Conservation (phyloP, 1,139 yeast genomes). For the Protomyces inundatus region DNA sequence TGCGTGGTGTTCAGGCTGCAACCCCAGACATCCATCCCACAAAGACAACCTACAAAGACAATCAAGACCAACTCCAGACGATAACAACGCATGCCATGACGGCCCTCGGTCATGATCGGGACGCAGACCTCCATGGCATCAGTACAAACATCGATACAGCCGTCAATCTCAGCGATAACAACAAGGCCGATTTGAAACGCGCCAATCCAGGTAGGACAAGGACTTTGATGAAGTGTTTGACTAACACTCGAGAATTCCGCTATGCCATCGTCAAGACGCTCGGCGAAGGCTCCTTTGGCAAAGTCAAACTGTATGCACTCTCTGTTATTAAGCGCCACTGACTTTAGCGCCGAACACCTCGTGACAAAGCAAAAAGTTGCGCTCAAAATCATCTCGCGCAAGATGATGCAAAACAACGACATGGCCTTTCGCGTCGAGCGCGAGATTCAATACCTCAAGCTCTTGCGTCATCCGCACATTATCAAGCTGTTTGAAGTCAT, state of each 20-base stretch:
- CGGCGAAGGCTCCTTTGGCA: constrained; percentile 97
- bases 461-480: constrained; percentile 93
- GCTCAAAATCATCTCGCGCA: constrained; percentile 84
- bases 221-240: background rate
- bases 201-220: constrained; percentile 5
- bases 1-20: too few species aligned
- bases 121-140: constrained; percentile 13
- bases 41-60: too few species aligned
- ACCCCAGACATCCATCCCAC: too few species aligned
- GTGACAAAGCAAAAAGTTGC: constrained; percentile 94
- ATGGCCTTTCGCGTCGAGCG: constrained; percentile 97
- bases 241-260: constrained; percentile 44
- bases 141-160: constrained; percentile 22
- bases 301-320: constrained; percentile 57
- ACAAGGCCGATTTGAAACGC: background rate
- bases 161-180: constrained; percentile 21
- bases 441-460: constrained; percentile 82
- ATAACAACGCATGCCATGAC: background rate
- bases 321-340: background rate
- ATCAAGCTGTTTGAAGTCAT: constrained; percentile 94
- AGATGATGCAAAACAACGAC: constrained; percentile 88
- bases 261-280: constrained; percentile 90
- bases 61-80: too few species aligned
- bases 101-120: background rate
- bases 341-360: constrained; percentile 70